Percentiles rank a stretch among this genome's conserved stretches.
Evolutionary conservation across 169 alveolate species (phyloP).

Genomic region (Blepharisma undulans): DNA sequence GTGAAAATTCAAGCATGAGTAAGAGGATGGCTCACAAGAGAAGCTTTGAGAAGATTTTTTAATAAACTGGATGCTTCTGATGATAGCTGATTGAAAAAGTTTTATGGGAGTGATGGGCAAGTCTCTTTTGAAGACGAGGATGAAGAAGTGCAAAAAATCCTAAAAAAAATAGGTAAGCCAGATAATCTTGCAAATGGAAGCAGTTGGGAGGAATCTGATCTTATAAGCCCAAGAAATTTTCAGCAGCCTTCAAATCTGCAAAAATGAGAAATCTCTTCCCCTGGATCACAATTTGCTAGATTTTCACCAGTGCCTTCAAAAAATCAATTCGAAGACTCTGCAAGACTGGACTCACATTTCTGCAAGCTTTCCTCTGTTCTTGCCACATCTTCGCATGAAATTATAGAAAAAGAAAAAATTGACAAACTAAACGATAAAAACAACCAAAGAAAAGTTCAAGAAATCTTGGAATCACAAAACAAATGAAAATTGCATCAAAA

Average conservation of each 20-base stretch:
- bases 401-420: not conserved
- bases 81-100: not conserved
- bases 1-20: constrained; percentile 20
- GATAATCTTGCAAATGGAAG: not conserved
- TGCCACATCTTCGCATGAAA: not conserved
- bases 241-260: not conserved
- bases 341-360: not conserved
- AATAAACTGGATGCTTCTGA: not conserved
- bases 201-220: not conserved
- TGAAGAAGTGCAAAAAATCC: not conserved
- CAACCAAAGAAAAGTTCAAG: not conserved
- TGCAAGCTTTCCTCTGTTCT: not conserved
- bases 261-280: not conserved
- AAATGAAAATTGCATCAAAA: not conserved
- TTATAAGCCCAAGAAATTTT: not conserved
- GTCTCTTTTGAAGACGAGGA: not conserved
- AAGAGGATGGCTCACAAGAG: not conserved
- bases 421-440: not conserved
- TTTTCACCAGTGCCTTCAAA: not conserved
- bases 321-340: not conserved
- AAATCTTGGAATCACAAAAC: not conserved
- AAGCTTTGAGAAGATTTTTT: not conserved
- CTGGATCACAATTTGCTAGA: not conserved
- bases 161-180: not conserved
- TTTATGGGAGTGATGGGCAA: not conserved